Evolutionary conservation across 2,329 filamentous ascomycete species (phyloP).

Genomic region (Colletotrichum gigasporum): DNA sequence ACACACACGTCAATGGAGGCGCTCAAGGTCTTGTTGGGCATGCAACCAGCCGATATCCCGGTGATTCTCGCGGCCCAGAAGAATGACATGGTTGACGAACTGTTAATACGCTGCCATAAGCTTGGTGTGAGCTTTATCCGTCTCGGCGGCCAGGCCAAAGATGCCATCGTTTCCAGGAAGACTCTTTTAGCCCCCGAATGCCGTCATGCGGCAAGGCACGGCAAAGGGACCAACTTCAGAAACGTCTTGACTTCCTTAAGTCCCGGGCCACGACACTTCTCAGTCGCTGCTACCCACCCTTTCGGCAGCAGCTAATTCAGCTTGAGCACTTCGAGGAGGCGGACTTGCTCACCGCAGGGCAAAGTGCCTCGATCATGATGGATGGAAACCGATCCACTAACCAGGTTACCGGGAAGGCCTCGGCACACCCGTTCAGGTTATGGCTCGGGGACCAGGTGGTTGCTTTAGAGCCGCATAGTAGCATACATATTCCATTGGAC

Average conservation of each 20-base stretch:
- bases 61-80: conserved; percentile 87
- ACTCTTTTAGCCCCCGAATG: conserved; percentile 72
- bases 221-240: conserved; percentile 2
- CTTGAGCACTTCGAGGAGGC: conserved; percentile 10
- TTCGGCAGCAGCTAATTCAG: not conserved
- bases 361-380: conserved; percentile 25
- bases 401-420: not conserved
- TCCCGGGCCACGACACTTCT: conserved; percentile 3
- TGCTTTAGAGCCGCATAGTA: not conserved
- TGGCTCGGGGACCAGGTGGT: conserved; percentile 1
- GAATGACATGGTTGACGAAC: conserved; percentile 89
- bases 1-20: conserved; percentile 83
- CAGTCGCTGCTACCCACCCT: conserved; percentile 1
- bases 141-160: conserved; percentile 74
- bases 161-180: conserved; percentile 69
- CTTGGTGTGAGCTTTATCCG: conserved; percentile 65
- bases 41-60: conserved; percentile 67
- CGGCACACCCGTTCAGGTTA: not conserved
- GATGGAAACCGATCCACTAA: not conserved
- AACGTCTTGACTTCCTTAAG: conserved; percentile 1
- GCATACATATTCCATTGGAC: not conserved
- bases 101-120: conserved; percentile 70
- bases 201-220: conserved; percentile 19
- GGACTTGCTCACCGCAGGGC: conserved; percentile 9
- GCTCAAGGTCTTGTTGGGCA: conserved; percentile 71